Evolutionary conservation across 768 basidiomycete species (phyloP).

Genomic region (Naganishia randhawae): DNA sequence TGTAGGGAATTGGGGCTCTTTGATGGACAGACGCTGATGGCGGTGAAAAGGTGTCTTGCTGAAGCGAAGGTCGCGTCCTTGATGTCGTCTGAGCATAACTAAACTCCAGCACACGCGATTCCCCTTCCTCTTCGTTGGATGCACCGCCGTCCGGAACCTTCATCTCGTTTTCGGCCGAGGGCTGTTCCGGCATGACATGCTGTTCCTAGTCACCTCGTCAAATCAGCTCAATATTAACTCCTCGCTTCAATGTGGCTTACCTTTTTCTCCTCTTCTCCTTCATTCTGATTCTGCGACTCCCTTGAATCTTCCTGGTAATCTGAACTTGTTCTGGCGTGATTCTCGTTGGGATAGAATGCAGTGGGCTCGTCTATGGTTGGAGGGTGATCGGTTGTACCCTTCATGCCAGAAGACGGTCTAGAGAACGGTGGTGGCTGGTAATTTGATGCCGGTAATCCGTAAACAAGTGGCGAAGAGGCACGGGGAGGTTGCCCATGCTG

Average conservation of each 20-base stretch:
- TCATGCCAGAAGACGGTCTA: slow-evolving; percentile 8
- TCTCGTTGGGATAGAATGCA: slow-evolving; percentile 1
- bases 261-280: not conserved
- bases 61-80: not conserved
- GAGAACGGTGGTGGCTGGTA: slow-evolving; percentile 18
- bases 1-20: not conserved
- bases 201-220: not conserved
- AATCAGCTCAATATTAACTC: not conserved
- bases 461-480: not conserved
- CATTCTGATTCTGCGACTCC: not conserved
- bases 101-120: not conserved
- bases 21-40: not conserved
- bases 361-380: no score
- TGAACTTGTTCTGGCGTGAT: slow-evolving; percentile 3
- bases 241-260: not conserved
- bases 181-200: not conserved
- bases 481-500: not conserved
- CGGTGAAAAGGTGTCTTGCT: slow-evolving; percentile 24
- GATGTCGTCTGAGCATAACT: slow-evolving; percentile 5
- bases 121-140: not conserved
- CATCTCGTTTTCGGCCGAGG: not conserved
- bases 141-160: slow-evolving; percentile 1
- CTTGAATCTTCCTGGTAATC: not conserved
- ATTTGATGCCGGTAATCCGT: slow-evolving; percentile 3
- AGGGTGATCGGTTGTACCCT: not conserved